Evolutionary conservation across 257 asterid genomes (phyloP), one percentile per base, ranked within the genome.

Genomic region (Haberlea rhodopensis): DNA sequence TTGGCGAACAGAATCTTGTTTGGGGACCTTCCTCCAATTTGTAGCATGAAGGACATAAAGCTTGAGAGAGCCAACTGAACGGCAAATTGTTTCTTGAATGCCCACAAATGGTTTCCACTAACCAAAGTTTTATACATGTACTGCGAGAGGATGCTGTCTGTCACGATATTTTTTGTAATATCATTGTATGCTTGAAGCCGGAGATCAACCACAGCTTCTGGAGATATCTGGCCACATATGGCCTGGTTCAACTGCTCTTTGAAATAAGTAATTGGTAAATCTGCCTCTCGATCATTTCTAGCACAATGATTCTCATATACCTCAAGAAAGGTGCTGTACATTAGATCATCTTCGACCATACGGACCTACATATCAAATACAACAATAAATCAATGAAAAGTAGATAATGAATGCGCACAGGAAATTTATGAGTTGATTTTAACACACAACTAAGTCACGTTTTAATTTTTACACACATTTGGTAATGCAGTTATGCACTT

Each of bases 281-380:
- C 99, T 19, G 99, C 91, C 78, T 94, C 99, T 57, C 95, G 72
- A 69, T 87, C 91, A 61, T 94, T 86, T 76, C 99, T 85, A 61
- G 99, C 95, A 84, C 97, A 94, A 64, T 94, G 95, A 78, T 87
- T 94, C 82, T 94, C 99, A 66, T 94, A 94, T 53, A 94, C 99
- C 89, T 94, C 97, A 18, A 94, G 92, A 78, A 89, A 87, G 67
- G 97, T 94, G 86, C 90, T 87, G 81, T 94, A 90, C 92, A 90
- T 90, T 57, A 94, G 75, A 83, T 94, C 99, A 70, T 94, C 99
- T 77, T 94, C 99, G 29, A 94, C 99, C 99, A 94, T 89, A 49
- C 97, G 97, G 31, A 94, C 99, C 99, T 92, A 74, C 21, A 49
- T 6, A 16, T 68, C 22, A 72, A 46, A 58, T 61, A 53, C 7